Base-by-base conservation (phyloP, 2,329 filamentous ascomycete genomes). In the Monosporascus sp. region DNA sequence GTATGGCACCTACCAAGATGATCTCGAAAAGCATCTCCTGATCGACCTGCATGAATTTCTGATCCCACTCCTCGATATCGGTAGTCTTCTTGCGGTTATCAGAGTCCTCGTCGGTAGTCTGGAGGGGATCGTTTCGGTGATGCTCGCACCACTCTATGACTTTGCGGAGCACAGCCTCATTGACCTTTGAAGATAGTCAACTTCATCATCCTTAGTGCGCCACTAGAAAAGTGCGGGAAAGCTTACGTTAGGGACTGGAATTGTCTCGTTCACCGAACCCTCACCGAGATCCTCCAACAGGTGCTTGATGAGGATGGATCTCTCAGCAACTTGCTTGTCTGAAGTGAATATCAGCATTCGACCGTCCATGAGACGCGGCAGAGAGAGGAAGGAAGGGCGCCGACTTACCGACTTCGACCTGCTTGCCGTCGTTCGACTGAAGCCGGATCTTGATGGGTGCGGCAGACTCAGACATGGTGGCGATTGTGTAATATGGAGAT, bases 1-100 rank as follows among this genome's bases (percentile, higher is more conserved):
- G 44, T 38, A 39, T 15, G 18, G 38, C 39, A 79, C 86, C 54
- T 81, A 94, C 90, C 25, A 99, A 81, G 63, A 99, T 99, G 68
- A 99, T 97, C 78, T 99, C 94, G 62, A 99, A 99, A 2, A 99
- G 83, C 94, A 99, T 97, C 75, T 99, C 94, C 70, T 99, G 94
- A 71, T 99, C 94, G 18, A 99, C 94, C 74, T 97, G 93, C 94
- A 99, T 97, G 74, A 97, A 99, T 76, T 99, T 99, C 74, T 97
- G 93, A 65, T 99, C 94, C 94, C 94, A 99, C 74, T 99, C 94
- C 55, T 97, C 94, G 61, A 99, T 99, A 65, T 99, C 94, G 47
- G 94, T 97, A 1, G 92, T 96, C 84, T 96, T 97, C 81, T 97
- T 97, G 64, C 94, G 90, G 49, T 86, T 91, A 65, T 97, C 93